A percentile compares a stretch with the other conserved stretches of the same genome.
Conservation (phyloP, 139 green algal species). For the Chlamydomonas sphaeroides region DNA sequence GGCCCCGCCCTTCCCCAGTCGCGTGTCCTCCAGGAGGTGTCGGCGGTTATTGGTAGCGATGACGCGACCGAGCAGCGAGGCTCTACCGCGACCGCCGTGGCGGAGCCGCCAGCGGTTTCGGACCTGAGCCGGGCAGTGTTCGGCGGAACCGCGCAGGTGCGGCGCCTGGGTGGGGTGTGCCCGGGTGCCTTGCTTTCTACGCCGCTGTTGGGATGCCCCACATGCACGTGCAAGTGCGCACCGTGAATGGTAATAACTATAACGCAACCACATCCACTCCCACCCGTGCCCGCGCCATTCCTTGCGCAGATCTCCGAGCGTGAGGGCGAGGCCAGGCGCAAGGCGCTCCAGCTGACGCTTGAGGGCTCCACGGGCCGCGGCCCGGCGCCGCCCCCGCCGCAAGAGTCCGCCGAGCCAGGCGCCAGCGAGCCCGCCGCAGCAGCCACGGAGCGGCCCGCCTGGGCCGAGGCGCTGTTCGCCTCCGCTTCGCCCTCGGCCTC, state of each 20-base stretch:
- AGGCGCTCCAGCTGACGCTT: conserved; percentile 24
- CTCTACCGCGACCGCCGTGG: not conserved
- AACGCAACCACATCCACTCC: not conserved
- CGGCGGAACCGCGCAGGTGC: conserved; percentile 25
- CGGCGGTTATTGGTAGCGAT: not conserved
- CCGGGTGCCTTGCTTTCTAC: not conserved
- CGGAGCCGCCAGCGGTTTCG: not conserved
- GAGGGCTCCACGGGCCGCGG: not conserved
- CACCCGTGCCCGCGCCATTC: not conserved
- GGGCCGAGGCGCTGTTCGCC: conserved; percentile 20
- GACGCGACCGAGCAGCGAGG: not conserved
- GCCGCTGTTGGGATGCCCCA: not conserved
- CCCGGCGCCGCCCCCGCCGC: not conserved
- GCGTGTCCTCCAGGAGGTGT: not conserved
- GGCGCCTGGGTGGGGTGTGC: not conserved
- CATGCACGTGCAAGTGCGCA: too few species aligned
- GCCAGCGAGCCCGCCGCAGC: not conserved
- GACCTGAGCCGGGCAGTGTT: not conserved
- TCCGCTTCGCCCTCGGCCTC: not conserved
- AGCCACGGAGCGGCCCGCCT: conserved; percentile 2
- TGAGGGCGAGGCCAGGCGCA: not conserved
- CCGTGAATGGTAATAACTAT: not conserved
- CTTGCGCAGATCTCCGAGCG: conserved; percentile 14
- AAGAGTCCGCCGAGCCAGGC: not conserved
- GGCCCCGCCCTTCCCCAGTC: not conserved